phyloP scores from a whole-genome alignment of 2,329 filamentous ascomycete species.

The Fusarium scirpi region DNA sequence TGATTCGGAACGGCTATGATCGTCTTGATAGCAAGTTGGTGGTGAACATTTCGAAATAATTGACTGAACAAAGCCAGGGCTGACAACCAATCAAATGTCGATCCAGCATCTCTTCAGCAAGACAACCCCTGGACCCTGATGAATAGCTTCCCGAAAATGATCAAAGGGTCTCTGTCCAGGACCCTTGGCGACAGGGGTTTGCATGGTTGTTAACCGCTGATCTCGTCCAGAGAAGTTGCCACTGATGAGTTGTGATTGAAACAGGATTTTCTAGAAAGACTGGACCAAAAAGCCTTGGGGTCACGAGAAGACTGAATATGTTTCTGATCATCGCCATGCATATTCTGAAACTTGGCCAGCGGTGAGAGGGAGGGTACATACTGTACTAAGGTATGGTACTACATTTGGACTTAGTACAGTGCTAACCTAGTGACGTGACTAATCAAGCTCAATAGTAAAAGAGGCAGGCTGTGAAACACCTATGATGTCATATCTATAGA shows the following conservation, averaged over 20 bases:
- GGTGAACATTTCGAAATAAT: slow-evolving; percentile 30
- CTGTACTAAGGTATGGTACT: too few relatives aligned
- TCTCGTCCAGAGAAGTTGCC: slow-evolving; percentile 39
- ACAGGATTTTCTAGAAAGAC: slow-evolving; percentile 40
- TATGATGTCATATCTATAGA: slow-evolving; percentile 29
- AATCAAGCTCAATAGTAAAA: too few relatives aligned
- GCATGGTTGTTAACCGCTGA: slow-evolving; percentile 37
- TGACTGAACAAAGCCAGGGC: slow-evolving; percentile 17
- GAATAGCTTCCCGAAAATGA: slow-evolving; percentile 21
- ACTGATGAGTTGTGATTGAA: slow-evolving; percentile 34
- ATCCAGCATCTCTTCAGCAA: slow-evolving; percentile 19
- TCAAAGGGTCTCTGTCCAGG: slow-evolving; percentile 28
- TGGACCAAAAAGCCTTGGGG: neutral
- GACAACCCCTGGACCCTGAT: slow-evolving; percentile 22
- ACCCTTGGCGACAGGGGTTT: slow-evolving; percentile 27
- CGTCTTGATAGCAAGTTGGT: slow-evolving; percentile 29
- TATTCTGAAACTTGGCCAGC: slow-evolving; percentile 40
- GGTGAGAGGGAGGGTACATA: neutral
- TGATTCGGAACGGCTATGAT: slow-evolving; percentile 40
- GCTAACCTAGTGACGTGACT: too few relatives aligned
- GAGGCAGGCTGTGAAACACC: neutral
- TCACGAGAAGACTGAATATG: slow-evolving; percentile 22
- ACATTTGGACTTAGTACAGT: too few relatives aligned
- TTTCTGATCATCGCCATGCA: slow-evolving; percentile 39
- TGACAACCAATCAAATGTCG: slow-evolving; percentile 39